These are phyloP conservation scores for Pinus albicaulis DNA, from an alignment of 75 land plant genomes.

Conservation along the genomic window DNA sequence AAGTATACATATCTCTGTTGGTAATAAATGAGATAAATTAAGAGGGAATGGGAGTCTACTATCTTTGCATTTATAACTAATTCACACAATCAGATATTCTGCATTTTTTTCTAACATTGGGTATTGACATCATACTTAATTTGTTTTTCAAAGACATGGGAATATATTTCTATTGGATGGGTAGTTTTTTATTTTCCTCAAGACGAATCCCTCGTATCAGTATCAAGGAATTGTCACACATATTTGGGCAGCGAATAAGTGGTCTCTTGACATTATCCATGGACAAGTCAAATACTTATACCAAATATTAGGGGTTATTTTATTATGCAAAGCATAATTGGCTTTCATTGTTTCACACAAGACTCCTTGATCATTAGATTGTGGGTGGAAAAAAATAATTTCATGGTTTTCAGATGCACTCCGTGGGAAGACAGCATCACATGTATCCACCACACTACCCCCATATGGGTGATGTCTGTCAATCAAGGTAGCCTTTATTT, in stretches of 20 bases:
- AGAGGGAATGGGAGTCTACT: too few species aligned
- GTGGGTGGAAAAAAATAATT: background rate
- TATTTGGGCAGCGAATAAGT: background rate
- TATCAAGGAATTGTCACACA: background rate
- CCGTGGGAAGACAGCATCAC: background rate
- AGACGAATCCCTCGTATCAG: too few species aligned
- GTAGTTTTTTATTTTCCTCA: too few species aligned
- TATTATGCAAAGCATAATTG: background rate
- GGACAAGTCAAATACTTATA: background rate
- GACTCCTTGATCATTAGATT: background rate
- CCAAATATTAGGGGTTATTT: background rate
- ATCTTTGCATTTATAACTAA: too few species aligned
- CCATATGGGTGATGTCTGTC: background rate
- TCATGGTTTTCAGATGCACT: background rate
- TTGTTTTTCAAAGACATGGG: too few species aligned
- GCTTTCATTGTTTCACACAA: background rate
- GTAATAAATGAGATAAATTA: too few species aligned
- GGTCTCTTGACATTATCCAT: background rate
- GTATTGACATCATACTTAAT: too few species aligned
- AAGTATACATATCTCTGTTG: too few species aligned
- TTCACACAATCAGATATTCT: too few species aligned
- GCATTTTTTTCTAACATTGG: too few species aligned
- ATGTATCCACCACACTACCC: background rate
- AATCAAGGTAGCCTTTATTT: background rate
- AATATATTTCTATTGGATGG: too few species aligned